Base-by-base conservation (phyloP, 164 flowering plant genomes). In the Umbellularia californica region DNA sequence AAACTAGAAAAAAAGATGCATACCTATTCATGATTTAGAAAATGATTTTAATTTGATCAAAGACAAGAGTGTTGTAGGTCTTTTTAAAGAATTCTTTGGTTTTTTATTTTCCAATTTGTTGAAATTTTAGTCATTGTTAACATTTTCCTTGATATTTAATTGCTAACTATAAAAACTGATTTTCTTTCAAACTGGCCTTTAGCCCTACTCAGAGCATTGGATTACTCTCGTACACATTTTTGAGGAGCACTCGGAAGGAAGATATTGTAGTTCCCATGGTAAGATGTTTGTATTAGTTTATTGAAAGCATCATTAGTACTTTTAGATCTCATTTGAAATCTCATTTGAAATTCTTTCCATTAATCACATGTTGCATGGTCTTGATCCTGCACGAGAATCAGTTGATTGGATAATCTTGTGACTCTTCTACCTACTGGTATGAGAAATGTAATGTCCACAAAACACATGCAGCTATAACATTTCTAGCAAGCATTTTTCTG, bases 251-350 rank as follows among this genome's bases (percentile, higher is more conserved):
- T 1, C 89, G 96, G 23, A 90, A 88, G 82, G 94, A 94, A 83
- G 98, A 94, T 81, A 94, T 94, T 73, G 88, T 92, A 52, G 98
- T 94, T 76, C 98, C 98, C 60, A 90, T 92, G 90, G 97, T 93
- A 89, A 85, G 81, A 69, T 50, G 41, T 41, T 62, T 67, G 7
- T 67, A 7, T 55, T 77, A 55, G 17, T 55, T 15, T 55, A 20
- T 55, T 55, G 60, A 55, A 55, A 14, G 60, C 60, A 55, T 3
- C 20, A 17, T 19, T 55, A 55, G 60, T 55, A 55, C 60, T 55
- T 55, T 55, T 55, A 55, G 60, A 55, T 55, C 13, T 0, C 60
- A 55, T 55, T 55, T 20, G n/a, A 55, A 55, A 55, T 55, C 13
- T 0, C 60, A 55, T 55, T 55, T 20, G n/a, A 55, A 55, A 14